Evolutionary conservation across 495 filamentous ascomycete species (phyloP).

Genomic region (Neurospora sp.): DNA sequence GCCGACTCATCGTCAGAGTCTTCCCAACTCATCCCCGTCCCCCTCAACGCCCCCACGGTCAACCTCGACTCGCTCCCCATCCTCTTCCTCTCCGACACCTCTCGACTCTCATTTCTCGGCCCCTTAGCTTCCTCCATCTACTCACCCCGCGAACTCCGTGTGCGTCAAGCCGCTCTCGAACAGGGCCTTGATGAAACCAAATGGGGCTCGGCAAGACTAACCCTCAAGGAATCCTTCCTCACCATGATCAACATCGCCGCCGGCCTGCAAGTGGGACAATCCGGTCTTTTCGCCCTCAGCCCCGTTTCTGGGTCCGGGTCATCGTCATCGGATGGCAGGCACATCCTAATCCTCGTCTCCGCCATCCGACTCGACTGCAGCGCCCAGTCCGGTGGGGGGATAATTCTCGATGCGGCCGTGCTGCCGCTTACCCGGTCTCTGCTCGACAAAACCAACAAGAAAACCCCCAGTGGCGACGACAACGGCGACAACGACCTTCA

Average conservation of each 20-base stretch:
- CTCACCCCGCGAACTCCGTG: conserved; percentile 28
- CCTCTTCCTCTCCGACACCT: conserved; percentile 19
- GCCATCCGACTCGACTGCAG: conserved; percentile 31
- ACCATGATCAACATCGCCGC: conserved; percentile 34
- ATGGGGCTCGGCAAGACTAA: conserved; percentile 17
- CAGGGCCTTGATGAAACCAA: neutral
- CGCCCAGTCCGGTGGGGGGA: conserved; percentile 14
- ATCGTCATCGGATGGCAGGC: conserved; percentile 6
- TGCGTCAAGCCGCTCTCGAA: conserved; percentile 8
- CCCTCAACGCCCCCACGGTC: conserved; percentile 30
- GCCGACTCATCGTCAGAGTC: neutral
- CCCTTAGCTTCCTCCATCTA: conserved; percentile 26
- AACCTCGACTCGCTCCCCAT: conserved; percentile 34
- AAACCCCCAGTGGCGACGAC: neutral
- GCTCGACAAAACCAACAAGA: neutral
- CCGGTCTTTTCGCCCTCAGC: conserved; percentile 27
- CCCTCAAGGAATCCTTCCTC: conserved; percentile 41
- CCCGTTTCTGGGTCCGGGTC: conserved; percentile 4
- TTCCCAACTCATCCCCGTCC: conserved; percentile 9
- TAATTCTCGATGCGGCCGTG: conserved; percentile 39
- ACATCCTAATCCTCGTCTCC: conserved; percentile 32
- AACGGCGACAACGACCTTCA: conserved; percentile 2
- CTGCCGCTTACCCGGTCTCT: conserved; percentile 30
- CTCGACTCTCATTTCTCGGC: conserved; percentile 23
- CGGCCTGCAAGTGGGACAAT: conserved; percentile 27